Base-by-base conservation (phyloP, 345 rosid species). In the Nephelium lappaceum region DNA sequence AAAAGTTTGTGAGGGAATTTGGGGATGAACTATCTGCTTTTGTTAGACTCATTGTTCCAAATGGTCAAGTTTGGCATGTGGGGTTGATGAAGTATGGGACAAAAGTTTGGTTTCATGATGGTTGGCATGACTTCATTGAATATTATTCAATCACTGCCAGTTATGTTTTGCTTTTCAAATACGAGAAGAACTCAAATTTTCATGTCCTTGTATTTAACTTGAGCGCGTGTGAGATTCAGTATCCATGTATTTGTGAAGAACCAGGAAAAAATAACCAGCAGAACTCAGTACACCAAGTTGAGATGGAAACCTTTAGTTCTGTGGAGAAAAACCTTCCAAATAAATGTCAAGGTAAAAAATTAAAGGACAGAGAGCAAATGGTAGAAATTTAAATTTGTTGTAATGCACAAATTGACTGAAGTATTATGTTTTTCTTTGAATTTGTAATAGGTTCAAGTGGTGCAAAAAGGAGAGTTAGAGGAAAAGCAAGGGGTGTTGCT, bases 51-150 rank as follows among this genome's bases (percentile, higher is more conserved):
- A 72, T 61, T 12, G 75, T 62, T 47, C 84, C 88, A 12, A 73
- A 82, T 66, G 87, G 90, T 61, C 75, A 64, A 49, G 72, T 41
- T 57, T 85, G 90, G 88, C 79, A 64, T 18, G 80, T 85, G 6
- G 84, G 87, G 31, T 69, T 87, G 49, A 71, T 69, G 36, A 83
- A 71, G 58, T 71, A 23, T 2, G 73, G 71, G 12, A 74, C 66
- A 74, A 67, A 72, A 21, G 73, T 81, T 53, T 88, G 86, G 86
- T 80, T 87, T 69, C 83, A 82, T 31, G 80, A 82, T 21, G 88
- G 83, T 31, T 87, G 85, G 87, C 84, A 82, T 16, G 80, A 86
- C 4, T 86, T 88, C 66, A 68, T 70, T 1, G 72, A 83, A 11
- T 82, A 82, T 42, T 69, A 88, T 67, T 81, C 85, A 41, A 83